Evolutionary conservation across 768 basidiomycete species (phyloP).

Genomic region (Hirschioporus abietinus): DNA sequence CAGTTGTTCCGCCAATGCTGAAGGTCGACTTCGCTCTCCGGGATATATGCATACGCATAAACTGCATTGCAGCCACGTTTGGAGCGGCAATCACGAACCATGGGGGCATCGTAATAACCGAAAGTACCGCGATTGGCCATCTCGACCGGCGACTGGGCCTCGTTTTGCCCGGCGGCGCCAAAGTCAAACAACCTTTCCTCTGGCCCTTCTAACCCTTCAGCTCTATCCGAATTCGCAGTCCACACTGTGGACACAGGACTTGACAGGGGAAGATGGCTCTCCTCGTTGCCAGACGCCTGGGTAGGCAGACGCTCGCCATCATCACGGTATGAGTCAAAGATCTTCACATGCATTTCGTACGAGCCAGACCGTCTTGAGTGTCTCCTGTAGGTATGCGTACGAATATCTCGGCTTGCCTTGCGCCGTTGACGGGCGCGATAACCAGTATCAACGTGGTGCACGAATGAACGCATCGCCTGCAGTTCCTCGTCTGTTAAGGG

Average conservation of each 20-base stretch:
- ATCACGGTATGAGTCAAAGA: constrained; percentile 2
- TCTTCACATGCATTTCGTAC: constrained; percentile 1
- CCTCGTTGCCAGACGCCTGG: neutral
- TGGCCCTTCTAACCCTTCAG: neutral
- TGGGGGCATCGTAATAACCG: constrained; percentile 1
- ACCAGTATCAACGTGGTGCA: neutral
- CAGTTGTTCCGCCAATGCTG: neutral
- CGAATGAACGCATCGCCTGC: constrained; percentile 1
- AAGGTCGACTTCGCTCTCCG: neutral
- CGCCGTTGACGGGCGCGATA: constrained; percentile 4
- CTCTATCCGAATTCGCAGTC: neutral
- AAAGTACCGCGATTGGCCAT: neutral
- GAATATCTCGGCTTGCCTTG: neutral
- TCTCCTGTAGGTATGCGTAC: too few species aligned
- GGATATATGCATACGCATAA: neutral
- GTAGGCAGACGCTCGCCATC: neutral
- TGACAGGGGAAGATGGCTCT: neutral
- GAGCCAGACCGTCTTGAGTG: neutral
- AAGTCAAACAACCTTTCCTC: neutral
- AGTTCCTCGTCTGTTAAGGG: neutral
- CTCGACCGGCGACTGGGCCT: neutral
- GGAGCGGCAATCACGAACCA: constrained; percentile 11
- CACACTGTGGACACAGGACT: neutral
- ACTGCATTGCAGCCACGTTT: constrained; percentile 7
- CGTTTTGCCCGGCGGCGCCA: neutral